Conservation (phyloP, 805 yeast genomes). For the Saccharomycopsis sp. region DNA sequence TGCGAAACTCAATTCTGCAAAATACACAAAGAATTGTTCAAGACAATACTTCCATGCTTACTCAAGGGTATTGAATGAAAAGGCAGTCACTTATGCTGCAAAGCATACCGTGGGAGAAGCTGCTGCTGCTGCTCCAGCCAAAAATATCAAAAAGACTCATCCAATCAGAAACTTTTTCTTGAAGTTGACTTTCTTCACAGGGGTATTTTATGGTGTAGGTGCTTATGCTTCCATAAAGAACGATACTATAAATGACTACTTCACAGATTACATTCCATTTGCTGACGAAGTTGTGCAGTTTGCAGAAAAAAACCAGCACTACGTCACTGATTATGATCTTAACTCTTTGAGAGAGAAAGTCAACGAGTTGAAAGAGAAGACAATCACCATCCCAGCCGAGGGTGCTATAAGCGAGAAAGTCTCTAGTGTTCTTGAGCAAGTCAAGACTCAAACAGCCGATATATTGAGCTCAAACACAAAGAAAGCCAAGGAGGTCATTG, state of each 20-base stretch:
- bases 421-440: conserved; percentile 24
- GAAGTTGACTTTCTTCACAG: conserved; percentile 28
- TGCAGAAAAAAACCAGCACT: conserved; percentile 33
- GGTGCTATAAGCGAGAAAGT: conserved; percentile 33
- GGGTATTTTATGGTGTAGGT: conserved; percentile 49
- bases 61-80: conserved; percentile 3
- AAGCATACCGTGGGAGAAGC: background rate
- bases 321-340: conserved; percentile 27
- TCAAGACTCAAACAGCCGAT: conserved; percentile 16
- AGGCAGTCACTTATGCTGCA: background rate
- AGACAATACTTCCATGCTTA: conserved; percentile 5
- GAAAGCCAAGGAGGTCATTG: conserved; percentile 17
- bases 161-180: conserved; percentile 29
- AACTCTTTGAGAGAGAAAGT: conserved; percentile 33
- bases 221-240: conserved; percentile 48
- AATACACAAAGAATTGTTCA: background rate
- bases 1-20: background rate
- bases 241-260: conserved; percentile 55
- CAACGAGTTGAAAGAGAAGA: conserved; percentile 32
- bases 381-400: conserved; percentile 34
- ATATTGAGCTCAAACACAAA: conserved; percentile 17
- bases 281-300: conserved; percentile 48
- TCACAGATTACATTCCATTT: conserved; percentile 57
- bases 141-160: conserved; percentile 9
- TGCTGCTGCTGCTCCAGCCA: conserved; percentile 1